Percentiles rank a stretch among this genome's conserved stretches.
These are phyloP conservation scores for Saraca asoca DNA, from an alignment of 331 rosid genomes.

Conservation along the genomic window DNA sequence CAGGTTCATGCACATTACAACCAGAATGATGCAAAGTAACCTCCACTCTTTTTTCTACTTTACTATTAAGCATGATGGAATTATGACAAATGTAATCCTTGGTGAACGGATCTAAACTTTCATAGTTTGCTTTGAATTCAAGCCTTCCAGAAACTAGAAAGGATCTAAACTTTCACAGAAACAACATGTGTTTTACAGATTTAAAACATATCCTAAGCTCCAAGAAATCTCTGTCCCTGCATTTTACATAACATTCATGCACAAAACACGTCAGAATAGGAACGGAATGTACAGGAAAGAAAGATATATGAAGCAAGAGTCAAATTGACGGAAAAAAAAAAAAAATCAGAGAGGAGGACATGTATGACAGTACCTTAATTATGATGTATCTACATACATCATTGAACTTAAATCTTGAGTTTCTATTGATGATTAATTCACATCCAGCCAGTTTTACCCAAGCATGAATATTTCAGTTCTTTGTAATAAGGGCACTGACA, in stretches of 20 bases:
- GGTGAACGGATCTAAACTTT: too few relatives aligned
- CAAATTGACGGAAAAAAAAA: too few relatives aligned
- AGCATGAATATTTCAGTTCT: too few relatives aligned
- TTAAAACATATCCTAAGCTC: not conserved
- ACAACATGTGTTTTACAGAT: constrained; percentile 11
- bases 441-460: too few relatives aligned
- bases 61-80: constrained; percentile 15
- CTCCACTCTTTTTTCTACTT: constrained; percentile 25
- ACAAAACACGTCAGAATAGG: too few relatives aligned
- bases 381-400: not conserved
- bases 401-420: too few relatives aligned
- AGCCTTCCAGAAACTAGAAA: not conserved
- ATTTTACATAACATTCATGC: too few relatives aligned
- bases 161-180: constrained; percentile 14
- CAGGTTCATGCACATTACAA: constrained; percentile 15
- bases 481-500: too few relatives aligned
- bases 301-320: too few relatives aligned
- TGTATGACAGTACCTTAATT: too few relatives aligned
- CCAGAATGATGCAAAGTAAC: not conserved
- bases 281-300: too few relatives aligned
- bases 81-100: constrained; percentile 29
- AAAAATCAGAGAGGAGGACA: not conserved
- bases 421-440: too few relatives aligned
- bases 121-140: constrained; percentile 36
- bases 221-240: not conserved